Conservation (phyloP, 1,284 basidiomycete genomes). For the Pseudozyma thailandica region DNA sequence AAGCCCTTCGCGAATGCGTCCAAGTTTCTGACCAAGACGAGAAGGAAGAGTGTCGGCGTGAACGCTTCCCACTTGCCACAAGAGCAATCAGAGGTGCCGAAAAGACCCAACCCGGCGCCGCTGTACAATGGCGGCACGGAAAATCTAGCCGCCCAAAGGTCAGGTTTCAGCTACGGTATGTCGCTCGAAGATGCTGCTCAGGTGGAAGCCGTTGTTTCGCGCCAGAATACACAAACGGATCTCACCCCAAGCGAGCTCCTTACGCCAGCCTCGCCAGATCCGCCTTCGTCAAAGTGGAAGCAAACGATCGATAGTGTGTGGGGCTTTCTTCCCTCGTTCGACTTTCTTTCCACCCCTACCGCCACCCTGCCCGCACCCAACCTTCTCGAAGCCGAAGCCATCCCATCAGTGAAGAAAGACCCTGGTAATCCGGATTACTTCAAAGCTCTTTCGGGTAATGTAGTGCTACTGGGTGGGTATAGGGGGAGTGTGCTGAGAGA, state of each 20-base stretch:
- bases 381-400: constrained; percentile 44
- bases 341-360: constrained; percentile 12
- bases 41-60: constrained; percentile 16
- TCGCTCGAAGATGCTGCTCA: constrained; percentile 37
- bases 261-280: no score
- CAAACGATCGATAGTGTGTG: constrained; percentile 37
- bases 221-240: constrained; percentile 21
- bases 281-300: constrained; percentile 10
- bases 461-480: constrained; percentile 67
- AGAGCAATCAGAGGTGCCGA: background rate
- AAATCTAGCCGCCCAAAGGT: constrained; percentile 27
- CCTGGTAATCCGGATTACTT: constrained; percentile 51
- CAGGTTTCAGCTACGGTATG: constrained; percentile 41
- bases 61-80: background rate
- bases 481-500: constrained; percentile 65
- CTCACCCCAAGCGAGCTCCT: constrained; percentile 1
- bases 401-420: constrained; percentile 44
- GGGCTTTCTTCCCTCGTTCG: constrained; percentile 40
- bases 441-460: constrained; percentile 61
- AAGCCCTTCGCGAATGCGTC: constrained; percentile 30
- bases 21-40: constrained; percentile 25
- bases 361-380: constrained; percentile 10
- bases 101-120: constrained; percentile 24
- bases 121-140: constrained; percentile 13
- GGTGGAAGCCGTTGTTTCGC: constrained; percentile 41